Base-by-base conservation (phyloP, 1,139 yeast species). In the Zygosaccharomyces pseudobailii region DNA sequence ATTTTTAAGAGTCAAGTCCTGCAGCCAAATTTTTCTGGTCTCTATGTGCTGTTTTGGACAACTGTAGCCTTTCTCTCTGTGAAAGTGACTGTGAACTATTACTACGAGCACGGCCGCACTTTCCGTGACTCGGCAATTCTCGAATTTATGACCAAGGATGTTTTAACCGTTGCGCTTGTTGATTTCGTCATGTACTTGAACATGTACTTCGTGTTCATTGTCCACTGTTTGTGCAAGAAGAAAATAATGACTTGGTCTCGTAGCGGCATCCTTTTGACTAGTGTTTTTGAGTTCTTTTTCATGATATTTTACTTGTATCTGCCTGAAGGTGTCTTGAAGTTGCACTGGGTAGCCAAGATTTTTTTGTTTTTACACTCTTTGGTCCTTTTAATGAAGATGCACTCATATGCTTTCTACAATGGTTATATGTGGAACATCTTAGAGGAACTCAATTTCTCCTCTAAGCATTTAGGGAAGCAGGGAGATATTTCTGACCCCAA, bases 361-460 rank as follows among this genome's bases (percentile, higher is more conserved):
- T 90, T 86, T 59, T 69, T 90, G 52, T 75, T 87, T 49, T 71
- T 90, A 48, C 97, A 90, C 65, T 79, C 87, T n/a, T 71, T 87
- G 46, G 97, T 90, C 4, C 71, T 89, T 55, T 66, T 90, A 54
- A 90, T 90, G 97, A 90, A 90, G 63, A 84, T 84, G 81, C 97
- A 90, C 65, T 87, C 96, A 2, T 90, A 82, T 62, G 87, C 87
- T 0, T 87, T 84, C 59, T 90, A 82, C 69, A 89, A 89, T 62
- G 97, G 97, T 0, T 87, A 89, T 63, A 70, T 89, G 47, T 87
- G 95, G 92, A 70, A 67, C 23, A 77, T 84, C 28, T 58, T 63
- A 27, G 68, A 71, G n/a, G 95, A 87, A 56, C 69, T 84, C 44
- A 57, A 71, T 5, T 73, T 71, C 49, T 78, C 88, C 6, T 55